These are phyloP conservation scores for Dothideomycetes sp. DNA, from an alignment of 2,329 filamentous ascomycete species.

Conservation along the genomic window DNA sequence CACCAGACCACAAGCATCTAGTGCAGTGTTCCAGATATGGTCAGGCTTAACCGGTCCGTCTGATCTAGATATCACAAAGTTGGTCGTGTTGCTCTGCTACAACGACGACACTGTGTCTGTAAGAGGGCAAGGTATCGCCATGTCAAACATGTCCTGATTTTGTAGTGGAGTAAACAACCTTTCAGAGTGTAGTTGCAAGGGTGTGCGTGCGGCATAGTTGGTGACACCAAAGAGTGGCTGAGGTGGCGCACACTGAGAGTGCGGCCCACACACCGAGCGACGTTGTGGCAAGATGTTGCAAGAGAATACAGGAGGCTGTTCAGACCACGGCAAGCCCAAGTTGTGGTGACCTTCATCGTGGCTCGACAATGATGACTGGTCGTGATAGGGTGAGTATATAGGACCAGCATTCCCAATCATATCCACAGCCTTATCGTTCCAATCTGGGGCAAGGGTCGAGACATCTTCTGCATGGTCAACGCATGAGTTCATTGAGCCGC, in stretches of 20 bases:
- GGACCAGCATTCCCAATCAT: background rate
- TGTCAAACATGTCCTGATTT: background rate
- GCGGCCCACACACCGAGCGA: background rate
- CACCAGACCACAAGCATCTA: slow-evolving; percentile 1
- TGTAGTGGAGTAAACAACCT: background rate
- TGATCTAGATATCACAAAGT: background rate
- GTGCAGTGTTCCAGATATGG: slow-evolving; percentile 2
- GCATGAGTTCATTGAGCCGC: slow-evolving; percentile 2
- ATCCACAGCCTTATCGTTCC: slow-evolving; percentile 1
- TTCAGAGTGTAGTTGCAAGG: slow-evolving; percentile 1
- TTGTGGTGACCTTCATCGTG: slow-evolving; percentile 1
- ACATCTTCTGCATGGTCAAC: background rate
- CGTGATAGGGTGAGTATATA: background rate
- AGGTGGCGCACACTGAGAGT: background rate
- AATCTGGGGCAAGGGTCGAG: background rate
- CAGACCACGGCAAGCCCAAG: background rate
- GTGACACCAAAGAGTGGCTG: background rate
- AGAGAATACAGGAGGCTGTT: background rate
- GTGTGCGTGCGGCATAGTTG: background rate
- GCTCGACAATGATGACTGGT: slow-evolving; percentile 1
- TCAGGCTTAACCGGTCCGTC: slow-evolving; percentile 6
- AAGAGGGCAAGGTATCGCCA: background rate
- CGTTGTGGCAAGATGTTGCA: background rate
- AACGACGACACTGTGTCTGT: background rate
- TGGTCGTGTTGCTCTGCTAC: background rate